Evolutionary conservation across 306 rosid genomes (phyloP), one percentile per base, ranked within the genome.

Genomic region (Arachis hypogaea): DNA sequence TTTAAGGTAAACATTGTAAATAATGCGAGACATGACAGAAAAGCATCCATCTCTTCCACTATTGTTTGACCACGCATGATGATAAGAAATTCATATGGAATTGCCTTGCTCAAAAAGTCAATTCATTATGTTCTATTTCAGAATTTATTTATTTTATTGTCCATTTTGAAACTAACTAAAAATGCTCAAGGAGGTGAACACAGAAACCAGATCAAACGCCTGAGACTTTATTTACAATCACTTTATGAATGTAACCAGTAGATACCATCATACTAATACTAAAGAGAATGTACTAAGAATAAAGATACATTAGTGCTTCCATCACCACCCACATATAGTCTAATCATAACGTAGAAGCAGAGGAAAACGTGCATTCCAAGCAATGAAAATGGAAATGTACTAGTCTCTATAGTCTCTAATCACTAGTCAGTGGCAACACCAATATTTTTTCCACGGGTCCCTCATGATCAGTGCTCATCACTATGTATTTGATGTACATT

Each of bases 301-400:
- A 50, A 50, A 11, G n/a, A 50, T 46, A 12, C 6, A 33, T 33
- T 2, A 0, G 14, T 11, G 16, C 56, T 11, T 50, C 10, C 51
- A 3, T 18, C 59, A 14, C 58, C 5, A 29, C 49, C 1, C 5
- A 1, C 41, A 33, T 7, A 1, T 7, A 1, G 11, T 11, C 52
- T 40, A 4, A 0, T 40, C 29, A 51, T 30, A 61, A 63, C 43
- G 7, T 71, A 30, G 76, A 9, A 55, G 56, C 42, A 57, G 59
- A 70, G 67, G 45, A 63, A 29, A 70, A 43, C 36, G 69, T 30
- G 9, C 18, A 50, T 47, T 46, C 47, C 16, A 54, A 40, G 65
- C 55, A 55, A 71, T 16, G 33, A 12, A 49, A 33, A 33, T 33
- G 38, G 38, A 33, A 33, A 33, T 33, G 38, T 33, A 33, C 38